Evolutionary conservation across 257 asterid species (phyloP).

Genomic region (Solanum sejunctum): DNA sequence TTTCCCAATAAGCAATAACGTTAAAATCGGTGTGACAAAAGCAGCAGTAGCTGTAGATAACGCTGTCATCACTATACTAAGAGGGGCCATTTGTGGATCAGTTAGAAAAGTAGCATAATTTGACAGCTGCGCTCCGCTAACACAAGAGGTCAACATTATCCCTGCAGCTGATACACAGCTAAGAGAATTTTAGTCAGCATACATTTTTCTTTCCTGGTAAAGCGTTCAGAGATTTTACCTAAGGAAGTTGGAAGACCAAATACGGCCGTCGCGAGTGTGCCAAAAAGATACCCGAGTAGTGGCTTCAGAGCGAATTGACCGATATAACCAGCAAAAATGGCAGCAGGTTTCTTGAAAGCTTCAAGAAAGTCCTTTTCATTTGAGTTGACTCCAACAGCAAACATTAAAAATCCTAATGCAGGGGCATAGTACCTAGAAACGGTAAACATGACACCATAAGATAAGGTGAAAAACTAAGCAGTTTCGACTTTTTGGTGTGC

Average conservation of each 20-base stretch:
- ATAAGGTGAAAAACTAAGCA: neutral
- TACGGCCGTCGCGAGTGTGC: conserved; percentile 45
- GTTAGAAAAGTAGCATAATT: conserved; percentile 88
- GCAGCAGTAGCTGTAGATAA: conserved; percentile 88
- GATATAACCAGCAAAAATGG: conserved; percentile 58
- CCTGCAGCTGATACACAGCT: conserved; percentile 62
- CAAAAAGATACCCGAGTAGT: conserved; percentile 74
- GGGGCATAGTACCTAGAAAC: conserved; percentile 86
- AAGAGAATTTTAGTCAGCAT: conserved; percentile 10
- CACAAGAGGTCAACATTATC: conserved; percentile 87
- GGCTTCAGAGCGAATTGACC: conserved; percentile 91
- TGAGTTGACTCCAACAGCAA: conserved; percentile 96
- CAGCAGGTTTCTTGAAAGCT: conserved; percentile 72
- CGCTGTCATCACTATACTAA: conserved; percentile 96
- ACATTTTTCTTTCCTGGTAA: neutral
- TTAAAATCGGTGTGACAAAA: conserved; percentile 68
- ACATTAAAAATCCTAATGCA: conserved; percentile 94
- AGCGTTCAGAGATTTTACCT: conserved; percentile 23
- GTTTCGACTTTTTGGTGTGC: neutral
- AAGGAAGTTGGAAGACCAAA: conserved; percentile 77
- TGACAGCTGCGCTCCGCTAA: conserved; percentile 96
- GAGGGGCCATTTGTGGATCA: conserved; percentile 91
- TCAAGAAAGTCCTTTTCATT: conserved; percentile 86
- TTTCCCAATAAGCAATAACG: conserved; percentile 79
- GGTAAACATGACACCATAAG: neutral